Percentiles rank a stretch among this genome's conserved stretches.
phyloP scores from a whole-genome alignment of 331 rosid species.

The Prunus yedoensis region DNA sequence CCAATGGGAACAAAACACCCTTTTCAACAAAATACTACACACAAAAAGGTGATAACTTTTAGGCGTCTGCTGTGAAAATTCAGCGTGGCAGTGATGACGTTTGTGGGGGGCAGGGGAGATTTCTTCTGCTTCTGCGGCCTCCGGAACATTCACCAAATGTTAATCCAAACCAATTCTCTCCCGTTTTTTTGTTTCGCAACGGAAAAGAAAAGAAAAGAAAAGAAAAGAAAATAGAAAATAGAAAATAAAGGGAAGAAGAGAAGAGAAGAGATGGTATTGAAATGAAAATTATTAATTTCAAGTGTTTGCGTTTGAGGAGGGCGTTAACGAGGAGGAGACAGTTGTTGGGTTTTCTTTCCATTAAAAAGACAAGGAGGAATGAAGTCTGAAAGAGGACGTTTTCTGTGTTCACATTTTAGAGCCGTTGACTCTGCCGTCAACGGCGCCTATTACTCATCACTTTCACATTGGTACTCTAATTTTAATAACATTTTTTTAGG shows the following conservation, averaged over 20 bases:
- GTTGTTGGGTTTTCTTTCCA: not conserved
- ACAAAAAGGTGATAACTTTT: not conserved
- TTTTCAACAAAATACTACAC: not conserved
- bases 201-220: no score
- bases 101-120: no score
- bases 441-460: not conserved
- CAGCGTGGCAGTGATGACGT: not conserved
- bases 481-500: not conserved
- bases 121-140: not conserved
- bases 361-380: not conserved
- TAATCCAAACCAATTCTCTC: not conserved
- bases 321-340: not conserved
- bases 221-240: not conserved
- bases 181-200: no score
- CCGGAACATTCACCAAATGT: not conserved
- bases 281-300: not conserved
- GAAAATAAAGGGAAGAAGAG: not conserved
- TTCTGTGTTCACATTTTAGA: not conserved
- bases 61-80: no score
- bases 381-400: not conserved
- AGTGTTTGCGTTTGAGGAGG: not conserved
- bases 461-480: not conserved
- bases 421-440: slow-evolving; percentile 1
- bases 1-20: not conserved
- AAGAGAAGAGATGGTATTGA: not conserved